Percentiles rank a stretch among this genome's conserved stretches.
Conservation (phyloP, 768 basidiomycete genomes). For the Phylloporus sp. region DNA sequence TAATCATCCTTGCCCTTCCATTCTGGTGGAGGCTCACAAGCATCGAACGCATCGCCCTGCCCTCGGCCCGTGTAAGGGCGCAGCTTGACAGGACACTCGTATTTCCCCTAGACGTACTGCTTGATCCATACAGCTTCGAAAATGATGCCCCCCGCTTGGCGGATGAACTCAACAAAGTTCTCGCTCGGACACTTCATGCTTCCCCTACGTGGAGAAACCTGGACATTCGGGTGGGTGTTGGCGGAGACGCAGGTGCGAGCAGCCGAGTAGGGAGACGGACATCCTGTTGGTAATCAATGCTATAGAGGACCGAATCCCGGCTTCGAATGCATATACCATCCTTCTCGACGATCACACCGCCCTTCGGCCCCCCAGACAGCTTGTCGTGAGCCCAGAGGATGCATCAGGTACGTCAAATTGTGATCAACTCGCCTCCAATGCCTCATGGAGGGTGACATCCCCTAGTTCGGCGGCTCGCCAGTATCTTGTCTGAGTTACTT, state of each 20-base stretch:
- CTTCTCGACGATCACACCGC: slow-evolving; percentile 22
- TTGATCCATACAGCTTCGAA: slow-evolving; percentile 30
- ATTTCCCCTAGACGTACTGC: slow-evolving; percentile 40
- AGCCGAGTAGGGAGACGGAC: neutral
- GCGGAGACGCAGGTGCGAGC: slow-evolving; percentile 33
- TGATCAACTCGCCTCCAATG: neutral
- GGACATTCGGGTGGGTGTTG: slow-evolving; percentile 31
- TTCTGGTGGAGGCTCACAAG: slow-evolving; percentile 94
- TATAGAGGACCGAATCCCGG: slow-evolving; percentile 10
- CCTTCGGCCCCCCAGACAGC: slow-evolving; percentile 16
- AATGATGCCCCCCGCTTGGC: slow-evolving; percentile 6
- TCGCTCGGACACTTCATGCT: slow-evolving; percentile 10
- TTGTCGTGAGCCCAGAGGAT: slow-evolving; percentile 22
- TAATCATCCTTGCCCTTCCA: slow-evolving; percentile 75
- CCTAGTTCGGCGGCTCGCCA: slow-evolving; percentile 35
- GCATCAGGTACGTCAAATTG: slow-evolving; percentile 24
- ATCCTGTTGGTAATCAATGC: slow-evolving; percentile 5
- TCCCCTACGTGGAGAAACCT: slow-evolving; percentile 42
- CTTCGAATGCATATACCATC: slow-evolving; percentile 20
- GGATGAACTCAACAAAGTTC: slow-evolving; percentile 29
- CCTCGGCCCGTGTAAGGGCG: slow-evolving; percentile 51
- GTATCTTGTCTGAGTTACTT: slow-evolving; percentile 38
- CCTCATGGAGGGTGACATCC: slow-evolving; percentile 12
- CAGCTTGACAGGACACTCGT: slow-evolving; percentile 42
- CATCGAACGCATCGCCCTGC: slow-evolving; percentile 76